These are phyloP conservation scores for Ophiosphaerella korrae DNA, from an alignment of 2,329 filamentous ascomycete genomes.

Conservation along the genomic window DNA sequence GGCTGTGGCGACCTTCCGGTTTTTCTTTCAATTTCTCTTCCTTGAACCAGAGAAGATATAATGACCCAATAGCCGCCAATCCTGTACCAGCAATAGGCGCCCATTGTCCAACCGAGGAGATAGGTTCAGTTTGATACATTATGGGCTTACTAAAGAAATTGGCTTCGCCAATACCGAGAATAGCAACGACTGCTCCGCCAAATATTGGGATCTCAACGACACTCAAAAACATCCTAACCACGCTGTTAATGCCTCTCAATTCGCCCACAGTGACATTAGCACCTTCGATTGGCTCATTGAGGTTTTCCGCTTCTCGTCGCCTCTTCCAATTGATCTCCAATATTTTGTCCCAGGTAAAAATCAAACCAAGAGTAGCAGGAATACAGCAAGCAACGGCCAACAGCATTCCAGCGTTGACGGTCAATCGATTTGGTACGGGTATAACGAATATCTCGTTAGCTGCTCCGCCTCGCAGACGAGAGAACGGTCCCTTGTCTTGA, in stretches of 20 bases:
- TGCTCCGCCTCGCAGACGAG: slow-evolving; percentile 60
- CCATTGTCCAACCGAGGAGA: slow-evolving; percentile 66
- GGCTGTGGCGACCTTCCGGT: background rate
- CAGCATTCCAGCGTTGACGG: slow-evolving; percentile 64
- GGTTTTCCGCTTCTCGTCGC: slow-evolving; percentile 43
- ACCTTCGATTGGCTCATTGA: slow-evolving; percentile 55
- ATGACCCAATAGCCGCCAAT: slow-evolving; percentile 63
- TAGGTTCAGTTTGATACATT: slow-evolving; percentile 65
- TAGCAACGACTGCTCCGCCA: slow-evolving; percentile 61
- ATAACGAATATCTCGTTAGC: slow-evolving; percentile 68
- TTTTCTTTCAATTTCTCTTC: slow-evolving; percentile 37
- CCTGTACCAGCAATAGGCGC: slow-evolving; percentile 63
- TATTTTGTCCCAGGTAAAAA: slow-evolving; percentile 69
- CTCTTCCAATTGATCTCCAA: slow-evolving; percentile 65
- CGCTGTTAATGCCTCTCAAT: slow-evolving; percentile 53
- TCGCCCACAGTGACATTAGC: slow-evolving; percentile 60
- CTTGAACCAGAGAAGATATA: slow-evolving; percentile 57
- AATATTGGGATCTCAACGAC: slow-evolving; percentile 65
- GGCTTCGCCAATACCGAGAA: slow-evolving; percentile 65
- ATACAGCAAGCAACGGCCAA: slow-evolving; percentile 69
- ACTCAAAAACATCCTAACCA: slow-evolving; percentile 44
- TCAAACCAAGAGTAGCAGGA: slow-evolving; percentile 63
- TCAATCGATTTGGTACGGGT: slow-evolving; percentile 60
- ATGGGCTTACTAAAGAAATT: slow-evolving; percentile 67
- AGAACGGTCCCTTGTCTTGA: slow-evolving; percentile 54